Percentiles rank a stretch among this genome's conserved stretches.
Evolutionary conservation across 768 basidiomycete species (phyloP).

Genomic region (Boletus vinaceobasis): DNA sequence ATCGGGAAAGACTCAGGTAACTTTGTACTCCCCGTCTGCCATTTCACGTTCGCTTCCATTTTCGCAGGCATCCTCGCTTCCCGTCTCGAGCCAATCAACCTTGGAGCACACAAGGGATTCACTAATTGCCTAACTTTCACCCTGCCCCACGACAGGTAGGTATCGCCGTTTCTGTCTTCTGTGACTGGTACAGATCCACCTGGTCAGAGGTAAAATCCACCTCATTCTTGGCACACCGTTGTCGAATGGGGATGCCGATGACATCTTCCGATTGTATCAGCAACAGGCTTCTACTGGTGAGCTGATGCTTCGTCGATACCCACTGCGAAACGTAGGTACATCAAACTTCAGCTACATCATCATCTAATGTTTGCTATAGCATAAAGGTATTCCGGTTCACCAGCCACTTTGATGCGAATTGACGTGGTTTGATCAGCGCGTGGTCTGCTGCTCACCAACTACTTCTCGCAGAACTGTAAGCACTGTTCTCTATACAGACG

Average conservation of each 20-base stretch:
- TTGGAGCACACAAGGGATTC: conserved; percentile 22
- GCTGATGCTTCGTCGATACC: conserved; percentile 68
- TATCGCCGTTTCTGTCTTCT: not conserved
- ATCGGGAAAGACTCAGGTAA: conserved; percentile 31
- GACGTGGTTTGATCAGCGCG: conserved; percentile 45
- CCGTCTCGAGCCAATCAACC: conserved; percentile 14
- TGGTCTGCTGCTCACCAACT: conserved; percentile 69
- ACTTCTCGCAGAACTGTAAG: conserved; percentile 84
- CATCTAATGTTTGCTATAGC: conserved; percentile 39
- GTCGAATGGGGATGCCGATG: conserved; percentile 44
- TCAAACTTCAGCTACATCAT: not conserved
- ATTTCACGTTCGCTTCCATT: not conserved
- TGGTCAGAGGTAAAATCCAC: conserved; percentile 56
- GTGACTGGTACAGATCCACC: not conserved
- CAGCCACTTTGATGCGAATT: not conserved
- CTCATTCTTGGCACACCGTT: conserved; percentile 42
- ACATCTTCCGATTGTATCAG: conserved; percentile 66
- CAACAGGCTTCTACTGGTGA: conserved; percentile 52
- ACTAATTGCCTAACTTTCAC: conserved; percentile 45
- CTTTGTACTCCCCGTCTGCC: not conserved
- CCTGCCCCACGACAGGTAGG: conserved; percentile 47
- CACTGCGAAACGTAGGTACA: conserved; percentile 53
- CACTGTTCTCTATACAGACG: not conserved
- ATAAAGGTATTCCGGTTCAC: conserved; percentile 51
- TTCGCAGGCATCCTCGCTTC: conserved; percentile 18